Evolutionary conservation across 2,329 filamentous ascomycete species (phyloP), one percentile per base, ranked within the genome.

Genomic region (Xylaria sp.): DNA sequence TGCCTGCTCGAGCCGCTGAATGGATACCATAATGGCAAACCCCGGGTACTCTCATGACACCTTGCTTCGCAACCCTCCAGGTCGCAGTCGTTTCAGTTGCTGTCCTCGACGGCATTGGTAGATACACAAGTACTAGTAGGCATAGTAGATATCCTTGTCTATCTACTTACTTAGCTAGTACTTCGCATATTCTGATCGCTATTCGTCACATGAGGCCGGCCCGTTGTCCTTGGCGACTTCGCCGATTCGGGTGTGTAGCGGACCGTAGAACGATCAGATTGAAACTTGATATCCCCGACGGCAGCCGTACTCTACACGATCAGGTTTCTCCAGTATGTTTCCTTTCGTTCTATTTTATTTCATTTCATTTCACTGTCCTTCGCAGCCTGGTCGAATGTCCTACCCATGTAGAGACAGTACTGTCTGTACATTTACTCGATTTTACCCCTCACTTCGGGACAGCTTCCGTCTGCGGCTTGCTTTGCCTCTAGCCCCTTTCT

Each of bases 391-490:
- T 50, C 18, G 20, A 54, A 7, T 13, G 28, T 28, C 4, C 28
- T 28, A 28, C 28, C 28, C 28, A 13, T 10, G 13, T 37, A 37
- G 28, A 34, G 15, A n/a, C 41, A 7, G 41, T 46, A 46, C 13
- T 18, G 41, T n/a, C 23, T 25, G 18, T 15, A 46, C 18, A 13
- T 15, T 55, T 37, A 34, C 52, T 34, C 52, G 12, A 67, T 67
- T 67, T 69, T 73, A 72, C 70, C 72, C 70, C 70, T 73, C 67
- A 69, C 65, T 58, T 69, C 73, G 70, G 72, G 69, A 66, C 66
- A 37, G 71, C 63, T 73, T 76, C 74, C 72, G 73, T 69, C 62
- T 75, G 69, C 65, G 70, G 73, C 69, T 73, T 73, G 57, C 66
- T 72, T 65, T 71, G 69, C 67, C 50, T 67, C 61, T 70, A 59